Conservation (phyloP, 306 rosid species). For the Nissolia schottii region DNA sequence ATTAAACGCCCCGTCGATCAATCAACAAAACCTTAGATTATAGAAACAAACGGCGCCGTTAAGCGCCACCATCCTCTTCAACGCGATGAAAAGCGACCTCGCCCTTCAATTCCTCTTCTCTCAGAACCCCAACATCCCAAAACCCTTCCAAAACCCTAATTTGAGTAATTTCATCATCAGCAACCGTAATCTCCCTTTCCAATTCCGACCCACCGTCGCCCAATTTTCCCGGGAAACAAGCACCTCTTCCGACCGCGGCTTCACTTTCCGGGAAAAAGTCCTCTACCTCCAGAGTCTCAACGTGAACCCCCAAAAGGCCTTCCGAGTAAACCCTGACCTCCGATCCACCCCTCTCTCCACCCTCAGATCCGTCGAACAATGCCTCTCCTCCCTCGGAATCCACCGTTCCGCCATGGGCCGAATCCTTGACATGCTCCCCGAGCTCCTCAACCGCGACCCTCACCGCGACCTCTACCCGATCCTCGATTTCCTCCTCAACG, state of each 20-base stretch:
- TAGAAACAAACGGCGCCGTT: neutral
- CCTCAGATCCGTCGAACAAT: constrained; percentile 51
- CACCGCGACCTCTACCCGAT: constrained; percentile 60
- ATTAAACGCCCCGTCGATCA: neutral
- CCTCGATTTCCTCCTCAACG: constrained; percentile 70
- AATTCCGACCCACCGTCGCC: neutral
- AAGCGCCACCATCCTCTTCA: neutral
- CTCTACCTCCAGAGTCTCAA: constrained; percentile 58
- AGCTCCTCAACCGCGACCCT: constrained; percentile 71
- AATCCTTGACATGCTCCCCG: constrained; percentile 75
- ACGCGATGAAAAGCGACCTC: constrained; percentile 24
- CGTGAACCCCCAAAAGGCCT: constrained; percentile 56
- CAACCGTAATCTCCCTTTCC: neutral
- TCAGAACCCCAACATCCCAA: constrained; percentile 5
- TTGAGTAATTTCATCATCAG: neutral
- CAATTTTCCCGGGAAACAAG: constrained; percentile 26
- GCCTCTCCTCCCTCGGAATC: constrained; percentile 69
- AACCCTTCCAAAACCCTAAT: constrained; percentile 33
- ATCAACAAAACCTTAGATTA: neutral
- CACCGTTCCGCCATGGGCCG: constrained; percentile 52
- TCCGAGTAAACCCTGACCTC: constrained; percentile 52
- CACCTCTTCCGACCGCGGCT: constrained; percentile 44
- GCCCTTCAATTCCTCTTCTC: neutral
- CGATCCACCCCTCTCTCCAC: constrained; percentile 52
- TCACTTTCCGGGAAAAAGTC: constrained; percentile 66